Conservation (phyloP, 2,329 filamentous ascomycete species). For the Cadophora gregata region DNA sequence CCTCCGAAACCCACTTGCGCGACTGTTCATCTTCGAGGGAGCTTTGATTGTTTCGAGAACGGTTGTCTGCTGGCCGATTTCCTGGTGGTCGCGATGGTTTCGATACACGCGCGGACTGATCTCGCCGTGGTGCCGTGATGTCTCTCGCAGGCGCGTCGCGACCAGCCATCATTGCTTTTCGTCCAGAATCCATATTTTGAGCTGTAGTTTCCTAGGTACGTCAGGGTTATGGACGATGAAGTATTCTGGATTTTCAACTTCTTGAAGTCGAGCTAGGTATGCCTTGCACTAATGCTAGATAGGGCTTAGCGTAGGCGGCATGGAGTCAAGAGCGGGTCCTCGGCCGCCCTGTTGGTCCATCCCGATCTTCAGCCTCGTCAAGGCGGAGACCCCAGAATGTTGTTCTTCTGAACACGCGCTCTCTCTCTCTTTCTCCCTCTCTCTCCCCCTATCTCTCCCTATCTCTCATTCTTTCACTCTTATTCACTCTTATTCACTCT, state of each 20-base stretch:
- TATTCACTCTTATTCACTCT: too few relatives aligned
- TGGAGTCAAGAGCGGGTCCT: not conserved
- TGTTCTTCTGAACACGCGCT: not conserved
- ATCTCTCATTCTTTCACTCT: too few relatives aligned
- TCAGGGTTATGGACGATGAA: not conserved
- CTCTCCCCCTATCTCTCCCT: too few relatives aligned
- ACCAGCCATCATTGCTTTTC: slow-evolving; percentile 41
- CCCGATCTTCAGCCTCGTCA: slow-evolving; percentile 8
- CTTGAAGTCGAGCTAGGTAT: not conserved
- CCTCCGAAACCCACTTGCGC: slow-evolving; percentile 86
- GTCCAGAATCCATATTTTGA: slow-evolving; percentile 41
- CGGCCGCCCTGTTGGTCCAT: not conserved
- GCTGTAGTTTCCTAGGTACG: not conserved
- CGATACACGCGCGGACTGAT: slow-evolving; percentile 61
- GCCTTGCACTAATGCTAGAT: not conserved
- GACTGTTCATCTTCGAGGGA: slow-evolving; percentile 72
- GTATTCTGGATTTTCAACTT: not conserved
- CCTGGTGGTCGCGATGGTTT: slow-evolving; percentile 51
- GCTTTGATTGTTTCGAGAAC: slow-evolving; percentile 40
- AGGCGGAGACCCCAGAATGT: slow-evolving; percentile 5
- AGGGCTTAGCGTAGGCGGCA: not conserved
- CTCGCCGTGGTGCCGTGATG: slow-evolving; percentile 60
- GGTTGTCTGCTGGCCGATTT: slow-evolving; percentile 38
- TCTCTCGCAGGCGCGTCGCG: slow-evolving; percentile 52
- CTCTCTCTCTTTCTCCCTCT: not conserved